Evolutionary conservation across 2,329 filamentous ascomycete species (phyloP).

Genomic region (Cadophora luteo-olivacea): DNA sequence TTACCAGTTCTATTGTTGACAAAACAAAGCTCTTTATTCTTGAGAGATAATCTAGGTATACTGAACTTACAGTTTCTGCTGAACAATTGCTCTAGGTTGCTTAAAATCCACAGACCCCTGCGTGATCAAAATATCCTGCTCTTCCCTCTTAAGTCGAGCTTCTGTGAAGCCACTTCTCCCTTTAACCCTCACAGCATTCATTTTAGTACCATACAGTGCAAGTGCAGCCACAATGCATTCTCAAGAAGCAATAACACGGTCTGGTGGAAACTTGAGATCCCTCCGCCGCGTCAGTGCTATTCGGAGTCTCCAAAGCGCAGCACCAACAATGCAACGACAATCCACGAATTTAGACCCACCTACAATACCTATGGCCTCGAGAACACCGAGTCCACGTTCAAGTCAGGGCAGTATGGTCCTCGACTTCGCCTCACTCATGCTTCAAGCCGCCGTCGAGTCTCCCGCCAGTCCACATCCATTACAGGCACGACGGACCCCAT

Average conservation of each 20-base stretch:
- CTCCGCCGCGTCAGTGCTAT: background rate
- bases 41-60: background rate
- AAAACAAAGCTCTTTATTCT: background rate
- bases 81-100: background rate
- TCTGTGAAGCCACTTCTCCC: background rate
- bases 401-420: background rate
- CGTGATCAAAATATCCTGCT: background rate
- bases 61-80: background rate
- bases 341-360: background rate
- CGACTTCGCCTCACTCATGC: background rate
- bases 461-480: background rate
- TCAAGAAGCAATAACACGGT: background rate
- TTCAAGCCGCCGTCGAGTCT: background rate
- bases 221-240: slow-evolving; percentile 6
- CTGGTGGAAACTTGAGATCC: background rate
- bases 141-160: background rate
- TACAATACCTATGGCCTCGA: background rate
- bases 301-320: background rate
- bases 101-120: background rate
- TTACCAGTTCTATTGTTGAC: background rate
- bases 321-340: background rate
- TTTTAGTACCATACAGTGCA: background rate
- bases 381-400: background rate
- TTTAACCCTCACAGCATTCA: background rate
- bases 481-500: background rate